Percentiles rank a stretch among this genome's conserved stretches.
Evolutionary conservation across 2,329 filamentous ascomycete genomes (phyloP).

Genomic region (Colletotrichum siamense): DNA sequence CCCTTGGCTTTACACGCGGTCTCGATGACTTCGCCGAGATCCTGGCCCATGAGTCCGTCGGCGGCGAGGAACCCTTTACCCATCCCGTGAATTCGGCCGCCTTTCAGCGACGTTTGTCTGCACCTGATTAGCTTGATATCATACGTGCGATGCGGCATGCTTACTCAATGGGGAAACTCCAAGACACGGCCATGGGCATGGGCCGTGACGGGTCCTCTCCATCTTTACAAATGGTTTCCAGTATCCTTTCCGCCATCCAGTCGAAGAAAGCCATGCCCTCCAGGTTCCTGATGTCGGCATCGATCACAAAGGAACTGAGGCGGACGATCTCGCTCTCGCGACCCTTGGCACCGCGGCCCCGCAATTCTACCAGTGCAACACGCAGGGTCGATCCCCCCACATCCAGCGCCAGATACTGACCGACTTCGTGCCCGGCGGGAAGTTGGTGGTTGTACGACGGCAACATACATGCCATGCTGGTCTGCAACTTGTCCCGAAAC

Average conservation of each 20-base stretch:
- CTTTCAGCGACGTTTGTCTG: constrained; percentile 68
- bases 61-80: constrained; percentile 70
- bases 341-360: constrained; percentile 43
- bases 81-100: constrained; percentile 66
- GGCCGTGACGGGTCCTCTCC: constrained; percentile 43
- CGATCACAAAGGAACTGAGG: constrained; percentile 63
- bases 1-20: constrained; percentile 55
- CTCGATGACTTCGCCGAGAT: constrained; percentile 64
- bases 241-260: constrained; percentile 70
- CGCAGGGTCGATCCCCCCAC: constrained; percentile 74
- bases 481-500: constrained; percentile 57
- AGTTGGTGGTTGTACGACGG: constrained; percentile 71
- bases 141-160: constrained; percentile 26
- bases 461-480: constrained; percentile 65
- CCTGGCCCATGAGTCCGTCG: constrained; percentile 61
- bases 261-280: constrained; percentile 68
- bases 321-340: constrained; percentile 57
- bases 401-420: constrained; percentile 67
- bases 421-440: constrained; percentile 63
- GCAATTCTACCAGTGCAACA: constrained; percentile 67
- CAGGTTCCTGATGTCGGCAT: constrained; percentile 58
- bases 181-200: constrained; percentile 66
- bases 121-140: constrained; percentile 5
- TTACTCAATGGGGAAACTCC: constrained; percentile 75
- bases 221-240: constrained; percentile 56